Evolutionary conservation across 495 filamentous ascomycete species (phyloP).

Genomic region (Xylaria flabelliformis): DNA sequence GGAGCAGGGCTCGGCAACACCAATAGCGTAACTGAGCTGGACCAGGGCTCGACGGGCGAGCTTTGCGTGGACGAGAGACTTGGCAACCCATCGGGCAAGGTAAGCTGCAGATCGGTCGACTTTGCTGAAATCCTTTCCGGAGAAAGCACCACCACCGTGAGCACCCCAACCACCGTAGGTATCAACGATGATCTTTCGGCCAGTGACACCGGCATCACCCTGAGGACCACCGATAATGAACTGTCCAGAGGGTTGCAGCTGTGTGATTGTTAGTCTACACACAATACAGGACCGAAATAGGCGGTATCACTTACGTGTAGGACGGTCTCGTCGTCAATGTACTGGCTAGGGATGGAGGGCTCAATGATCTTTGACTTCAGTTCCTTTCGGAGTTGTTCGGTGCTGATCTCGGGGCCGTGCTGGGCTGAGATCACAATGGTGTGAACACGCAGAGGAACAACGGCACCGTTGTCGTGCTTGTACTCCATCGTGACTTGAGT

Average conservation of each 20-base stretch:
- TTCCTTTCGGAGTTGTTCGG: conserved; percentile 90
- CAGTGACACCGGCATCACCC: conserved; percentile 97
- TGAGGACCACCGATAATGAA: conserved; percentile 99
- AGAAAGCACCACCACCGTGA: conserved; percentile 99
- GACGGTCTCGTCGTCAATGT: conserved; percentile 88
- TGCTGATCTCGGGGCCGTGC: conserved; percentile 87
- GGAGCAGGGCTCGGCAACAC: conserved; percentile 94
- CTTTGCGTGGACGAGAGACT: conserved; percentile 89
- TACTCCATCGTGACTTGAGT: conserved; percentile 99
- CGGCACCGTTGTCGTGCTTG: conserved; percentile 91
- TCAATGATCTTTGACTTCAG: conserved; percentile 98
- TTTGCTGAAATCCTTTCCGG: conserved; percentile 99
- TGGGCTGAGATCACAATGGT: conserved; percentile 97
- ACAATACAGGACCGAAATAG: not conserved
- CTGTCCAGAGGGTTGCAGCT: conserved; percentile 96
- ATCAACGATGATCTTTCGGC: conserved; percentile 99
- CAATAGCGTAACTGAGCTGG: conserved; percentile 98
- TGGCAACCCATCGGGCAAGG: conserved; percentile 96
- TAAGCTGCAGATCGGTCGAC: conserved; percentile 98
- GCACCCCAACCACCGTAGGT: conserved; percentile 99
- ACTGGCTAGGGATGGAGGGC: conserved; percentile 88
- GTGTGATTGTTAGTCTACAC: conserved; percentile 16
- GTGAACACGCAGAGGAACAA: conserved; percentile 90
- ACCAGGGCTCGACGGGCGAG: conserved; percentile 91
- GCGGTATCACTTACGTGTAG: conserved; percentile 74